A percentile compares a stretch with the other conserved stretches of the same genome.
These are phyloP conservation scores for Penicillium decumbens DNA, from an alignment of 2,329 filamentous ascomycete genomes.

Conservation along the genomic window DNA sequence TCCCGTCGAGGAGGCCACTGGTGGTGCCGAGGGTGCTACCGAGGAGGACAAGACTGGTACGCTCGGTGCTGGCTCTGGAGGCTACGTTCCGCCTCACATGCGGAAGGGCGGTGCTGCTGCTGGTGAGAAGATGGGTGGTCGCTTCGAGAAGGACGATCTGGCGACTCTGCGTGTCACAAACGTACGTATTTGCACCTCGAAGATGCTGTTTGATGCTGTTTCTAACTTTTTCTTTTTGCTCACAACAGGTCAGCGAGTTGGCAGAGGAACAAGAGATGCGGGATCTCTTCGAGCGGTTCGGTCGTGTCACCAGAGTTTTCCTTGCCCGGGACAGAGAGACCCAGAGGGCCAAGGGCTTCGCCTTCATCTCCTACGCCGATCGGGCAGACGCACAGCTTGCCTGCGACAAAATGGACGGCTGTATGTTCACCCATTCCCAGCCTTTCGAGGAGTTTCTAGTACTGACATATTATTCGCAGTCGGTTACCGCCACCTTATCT, in stretches of 20 bases:
- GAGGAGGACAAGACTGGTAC: slow-evolving; percentile 50
- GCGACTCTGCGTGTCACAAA: slow-evolving; percentile 97
- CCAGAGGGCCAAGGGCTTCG: slow-evolving; percentile 93
- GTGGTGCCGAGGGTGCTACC: slow-evolving; percentile 43
- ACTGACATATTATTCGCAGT: slow-evolving; percentile 35
- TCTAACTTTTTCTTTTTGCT: slow-evolving; percentile 13
- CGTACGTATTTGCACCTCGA: slow-evolving; percentile 54
- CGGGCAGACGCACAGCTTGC: slow-evolving; percentile 83
- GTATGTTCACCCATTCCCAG: slow-evolving; percentile 42
- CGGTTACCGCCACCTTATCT: slow-evolving; percentile 51
- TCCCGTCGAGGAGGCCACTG: slow-evolving; percentile 49
- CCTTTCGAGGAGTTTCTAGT: not conserved
- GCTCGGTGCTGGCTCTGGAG: slow-evolving; percentile 64
- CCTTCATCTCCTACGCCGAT: slow-evolving; percentile 96
- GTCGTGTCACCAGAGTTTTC: slow-evolving; percentile 95
- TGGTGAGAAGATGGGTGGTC: slow-evolving; percentile 84
- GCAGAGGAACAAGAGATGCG: slow-evolving; percentile 93
- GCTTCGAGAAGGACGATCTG: slow-evolving; percentile 94
- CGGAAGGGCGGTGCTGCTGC: slow-evolving; percentile 58
- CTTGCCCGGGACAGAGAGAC: slow-evolving; percentile 97
- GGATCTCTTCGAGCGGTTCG: slow-evolving; percentile 97
- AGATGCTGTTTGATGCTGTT: slow-evolving; percentile 2
- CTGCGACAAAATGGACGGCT: slow-evolving; percentile 97
- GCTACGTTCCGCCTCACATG: slow-evolving; percentile 91
- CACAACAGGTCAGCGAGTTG: slow-evolving; percentile 78